Evolutionary conservation across 768 basidiomycete species (phyloP), one percentile per base, ranked within the genome.

Genomic region (Asterophora lycoperdoides): DNA sequence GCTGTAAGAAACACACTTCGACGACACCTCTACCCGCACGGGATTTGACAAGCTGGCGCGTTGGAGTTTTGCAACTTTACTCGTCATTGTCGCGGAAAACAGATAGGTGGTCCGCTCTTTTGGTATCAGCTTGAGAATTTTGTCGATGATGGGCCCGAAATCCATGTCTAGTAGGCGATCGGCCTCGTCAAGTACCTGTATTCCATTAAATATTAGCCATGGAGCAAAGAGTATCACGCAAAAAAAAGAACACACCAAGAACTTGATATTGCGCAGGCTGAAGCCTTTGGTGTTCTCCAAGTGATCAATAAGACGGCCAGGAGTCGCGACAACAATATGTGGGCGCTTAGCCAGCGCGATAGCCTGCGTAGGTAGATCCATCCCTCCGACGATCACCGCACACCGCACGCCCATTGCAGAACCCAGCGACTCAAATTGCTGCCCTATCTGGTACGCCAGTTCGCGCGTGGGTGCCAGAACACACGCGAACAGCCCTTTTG

Each of bases 41-140:
- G 96, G 96, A 62, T 95, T 93, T 28, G 81, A 79, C 61, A 98
- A 73, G 73, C 91, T 93, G 28, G 96, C 94, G 45, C 95, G 72
- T 64, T 98, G 95, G 9, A 99, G 75, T 67, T 97, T 97, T 9
- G 89, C 92, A 3, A 99, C 93, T 69, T 97, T 98, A 11, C 92
- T 93, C 9, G 96, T 95, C 95, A 99, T 98, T 17, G 95, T 98
- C 5, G 95, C 96, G 10, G 95, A 97, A 72, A 93, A 99, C 1
- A 99, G 78, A 63, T 93, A 97, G 2, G 96, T 99, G 26, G 86
- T 89, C 9, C 96, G 81, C 58, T 97, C 94, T 60, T 84, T 90
- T 17, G 95, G 96, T 54, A 99, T 86, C 33, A 91, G 81, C 68
- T 94, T 95, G 30, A 99, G 77, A 60, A 99, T 93, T 72, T 91